A percentile compares a stretch with the other conserved stretches of the same genome.
Evolutionary conservation across 169 alveolate genomes (phyloP).

Genomic region (Ichthyophthirius multifiliis): DNA sequence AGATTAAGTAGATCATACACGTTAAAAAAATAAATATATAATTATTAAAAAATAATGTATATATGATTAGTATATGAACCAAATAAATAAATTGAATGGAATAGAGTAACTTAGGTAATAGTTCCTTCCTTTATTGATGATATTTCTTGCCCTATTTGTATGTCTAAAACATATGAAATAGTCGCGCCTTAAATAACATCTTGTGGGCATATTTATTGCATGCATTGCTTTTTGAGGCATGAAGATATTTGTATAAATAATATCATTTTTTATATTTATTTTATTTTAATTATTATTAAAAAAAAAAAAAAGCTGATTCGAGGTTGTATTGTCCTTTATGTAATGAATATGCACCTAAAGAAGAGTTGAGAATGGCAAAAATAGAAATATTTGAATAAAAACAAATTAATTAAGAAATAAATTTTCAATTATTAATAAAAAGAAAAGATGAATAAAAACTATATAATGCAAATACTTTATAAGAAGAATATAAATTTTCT

Average conservation of each 20-base stretch:
- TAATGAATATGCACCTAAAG: conserved; percentile 9
- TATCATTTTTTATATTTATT: background rate
- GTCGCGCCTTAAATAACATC: conserved; percentile 25
- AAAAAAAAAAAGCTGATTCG: conserved; percentile 14
- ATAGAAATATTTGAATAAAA: background rate
- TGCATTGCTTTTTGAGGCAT: conserved; percentile 15
- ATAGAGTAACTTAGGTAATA: conserved; percentile 23
- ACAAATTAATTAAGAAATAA: background rate
- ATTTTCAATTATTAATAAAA: background rate
- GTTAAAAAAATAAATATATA: background rate
- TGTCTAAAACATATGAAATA: conserved; percentile 11
- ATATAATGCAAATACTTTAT: background rate
- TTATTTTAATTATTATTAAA: background rate
- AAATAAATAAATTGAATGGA: conserved; percentile 14
- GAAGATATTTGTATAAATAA: background rate
- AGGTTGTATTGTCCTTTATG: conserved; percentile 26
- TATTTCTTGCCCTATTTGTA: conserved; percentile 33
- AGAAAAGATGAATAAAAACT: background rate
- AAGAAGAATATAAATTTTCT: background rate
- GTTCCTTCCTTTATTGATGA: conserved; percentile 7
- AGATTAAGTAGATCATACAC: background rate
- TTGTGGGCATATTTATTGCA: conserved; percentile 33
- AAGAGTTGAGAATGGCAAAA: conserved; percentile 16
- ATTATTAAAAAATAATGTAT: background rate
- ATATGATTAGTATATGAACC: background rate